These are phyloP conservation scores for Apiospora aurea DNA, from an alignment of 2,329 filamentous ascomycete genomes.

Conservation along the genomic window DNA sequence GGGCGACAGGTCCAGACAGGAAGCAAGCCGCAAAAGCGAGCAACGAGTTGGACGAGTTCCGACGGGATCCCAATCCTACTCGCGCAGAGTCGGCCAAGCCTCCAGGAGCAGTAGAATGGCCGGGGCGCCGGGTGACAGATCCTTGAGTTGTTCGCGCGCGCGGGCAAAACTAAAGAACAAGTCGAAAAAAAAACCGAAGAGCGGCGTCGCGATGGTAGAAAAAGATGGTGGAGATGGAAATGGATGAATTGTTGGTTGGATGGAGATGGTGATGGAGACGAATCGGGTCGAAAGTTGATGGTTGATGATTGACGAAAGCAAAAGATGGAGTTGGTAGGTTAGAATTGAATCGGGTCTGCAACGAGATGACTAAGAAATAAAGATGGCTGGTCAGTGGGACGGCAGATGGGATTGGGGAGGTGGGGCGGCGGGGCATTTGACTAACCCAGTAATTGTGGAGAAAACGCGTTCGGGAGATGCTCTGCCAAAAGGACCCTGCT, in stretches of 20 bases:
- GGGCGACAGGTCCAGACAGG: constrained; percentile 11
- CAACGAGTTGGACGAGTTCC: constrained; percentile 22
- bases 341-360: not conserved
- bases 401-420: not conserved
- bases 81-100: constrained; percentile 15
- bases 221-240: not conserved
- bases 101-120: constrained; percentile 22
- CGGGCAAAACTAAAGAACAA: not conserved
- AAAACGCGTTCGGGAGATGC: no score
- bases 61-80: constrained; percentile 23
- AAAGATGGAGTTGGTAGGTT: not conserved
- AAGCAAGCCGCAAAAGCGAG: not conserved
- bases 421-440: not conserved
- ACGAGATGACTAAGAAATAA: not conserved
- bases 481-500: no score
- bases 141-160: not conserved
- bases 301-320: not conserved
- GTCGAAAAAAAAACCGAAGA: not conserved
- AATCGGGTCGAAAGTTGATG: not conserved
- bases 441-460: not conserved
- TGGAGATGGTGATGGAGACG: not conserved
- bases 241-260: not conserved
- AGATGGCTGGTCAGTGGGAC: not conserved
- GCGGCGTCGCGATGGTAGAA: not conserved
- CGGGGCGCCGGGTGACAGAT: constrained; percentile 19